A percentile compares a stretch with the other conserved stretches of the same genome.
Evolutionary conservation across 2,329 filamentous ascomycete genomes (phyloP).

Genomic region (Diplodia scrobiculata): DNA sequence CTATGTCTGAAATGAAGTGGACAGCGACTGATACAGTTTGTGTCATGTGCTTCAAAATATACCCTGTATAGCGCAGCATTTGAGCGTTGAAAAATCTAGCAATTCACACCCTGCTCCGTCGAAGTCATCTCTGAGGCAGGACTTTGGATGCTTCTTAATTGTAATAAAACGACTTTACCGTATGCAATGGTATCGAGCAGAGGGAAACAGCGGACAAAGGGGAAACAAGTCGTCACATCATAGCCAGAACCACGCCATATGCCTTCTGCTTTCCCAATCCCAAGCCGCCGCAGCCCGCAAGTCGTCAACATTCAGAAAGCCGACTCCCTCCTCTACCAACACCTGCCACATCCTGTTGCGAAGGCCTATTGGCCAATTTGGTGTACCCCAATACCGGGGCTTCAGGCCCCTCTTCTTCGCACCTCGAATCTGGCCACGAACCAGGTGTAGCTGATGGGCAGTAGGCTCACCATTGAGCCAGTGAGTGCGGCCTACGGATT

Average conservation of each 20-base stretch:
- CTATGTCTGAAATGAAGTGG: slow-evolving; percentile 57
- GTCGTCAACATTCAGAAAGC: slow-evolving; percentile 62
- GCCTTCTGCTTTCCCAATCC: slow-evolving; percentile 49
- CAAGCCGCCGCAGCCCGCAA: slow-evolving; percentile 51
- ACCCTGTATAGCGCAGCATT: not conserved
- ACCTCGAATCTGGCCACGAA: slow-evolving; percentile 56
- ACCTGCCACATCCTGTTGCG: slow-evolving; percentile 59
- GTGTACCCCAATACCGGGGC: slow-evolving; percentile 60
- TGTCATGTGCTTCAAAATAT: not conserved
- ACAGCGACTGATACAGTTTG: not conserved
- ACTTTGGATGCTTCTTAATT: not conserved
- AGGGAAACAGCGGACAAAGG: not conserved
- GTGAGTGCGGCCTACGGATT: slow-evolving; percentile 46
- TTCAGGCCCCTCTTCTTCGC: slow-evolving; percentile 58
- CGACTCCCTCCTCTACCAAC: slow-evolving; percentile 56
- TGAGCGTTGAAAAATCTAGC: not conserved
- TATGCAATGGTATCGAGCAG: not conserved
- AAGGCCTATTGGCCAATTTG: slow-evolving; percentile 57
- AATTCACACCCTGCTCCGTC: not conserved
- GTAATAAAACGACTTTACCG: not conserved
- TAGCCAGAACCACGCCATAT: slow-evolving; percentile 36
- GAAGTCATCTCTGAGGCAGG: not conserved
- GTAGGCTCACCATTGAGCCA: slow-evolving; percentile 53
- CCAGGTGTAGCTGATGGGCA: slow-evolving; percentile 48
- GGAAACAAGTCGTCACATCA: not conserved